Evolutionary conservation across 2,329 filamentous ascomycete genomes (phyloP), one percentile per base, ranked within the genome.

Genomic region (Phialophora expanda): DNA sequence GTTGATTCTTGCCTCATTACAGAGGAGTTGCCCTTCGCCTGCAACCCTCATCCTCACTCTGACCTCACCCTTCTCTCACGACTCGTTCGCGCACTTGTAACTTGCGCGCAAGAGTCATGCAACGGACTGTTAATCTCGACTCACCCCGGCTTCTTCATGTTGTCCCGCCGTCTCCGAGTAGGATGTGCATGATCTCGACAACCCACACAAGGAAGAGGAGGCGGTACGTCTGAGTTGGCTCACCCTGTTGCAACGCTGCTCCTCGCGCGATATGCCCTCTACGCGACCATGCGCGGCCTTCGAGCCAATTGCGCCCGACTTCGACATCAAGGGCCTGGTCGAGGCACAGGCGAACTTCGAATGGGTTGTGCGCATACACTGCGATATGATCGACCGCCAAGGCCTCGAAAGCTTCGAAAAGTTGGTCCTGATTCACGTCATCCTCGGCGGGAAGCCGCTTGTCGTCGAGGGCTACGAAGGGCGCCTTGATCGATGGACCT

Each of bases 391-490:
- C 72, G 87, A 90, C 65, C 85, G 87, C 58, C 87, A 96, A 65
- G 91, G 91, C 1, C 83, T 91, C 24, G 87, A 91, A 57, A 86
- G 89, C 41, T 96, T 99, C 67, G 93, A 97, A 78, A 92, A 91
- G 77, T 84, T 98, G 9, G 89, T 98, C 0, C 81, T 89, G 55
- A 83, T 93, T 6, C 91, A 96, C 78, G 93, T 98, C 17, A 89
- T 97, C 59, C 84, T 89, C 56, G 89, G 89, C 28, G 95, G 95
- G 2, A 93, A 92, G 71, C 95, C 95, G 1, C 82, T 99, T 6
- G 91, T 98, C 11, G 90, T 99, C 62, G 92, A 96, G 74, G 92
- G 92, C 20, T 98, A 95, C 84, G 86, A 96, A 68, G 82, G 87
- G 41, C 84, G 86, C 32, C 79, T 97, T 50, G 90, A 95, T 59